Percentiles rank a stretch among this genome's conserved stretches.
These are phyloP conservation scores for Magnolia officinalis DNA, from an alignment of 164 flowering plant genomes.

Conservation along the genomic window DNA sequence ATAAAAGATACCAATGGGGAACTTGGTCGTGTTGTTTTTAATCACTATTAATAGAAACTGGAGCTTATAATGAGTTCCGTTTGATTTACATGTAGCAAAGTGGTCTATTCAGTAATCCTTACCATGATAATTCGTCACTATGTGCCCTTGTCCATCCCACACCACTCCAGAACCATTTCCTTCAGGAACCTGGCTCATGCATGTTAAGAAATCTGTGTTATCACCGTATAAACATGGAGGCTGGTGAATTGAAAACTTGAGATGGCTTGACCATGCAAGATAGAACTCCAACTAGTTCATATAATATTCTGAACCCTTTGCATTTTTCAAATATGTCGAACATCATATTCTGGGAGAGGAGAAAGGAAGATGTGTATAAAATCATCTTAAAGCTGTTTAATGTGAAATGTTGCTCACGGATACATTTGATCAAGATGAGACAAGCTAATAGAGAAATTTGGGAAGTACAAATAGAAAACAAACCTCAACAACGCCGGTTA, in stretches of 20 bases:
- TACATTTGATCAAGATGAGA: not conserved
- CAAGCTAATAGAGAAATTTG: not conserved
- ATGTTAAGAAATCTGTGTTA: not conserved
- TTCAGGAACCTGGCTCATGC: conserved; percentile 69
- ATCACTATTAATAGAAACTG: not conserved
- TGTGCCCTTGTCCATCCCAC: conserved; percentile 87
- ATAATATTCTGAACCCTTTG: not conserved
- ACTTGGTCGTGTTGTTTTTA: not conserved
- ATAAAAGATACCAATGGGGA: not conserved
- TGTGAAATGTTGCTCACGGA: not conserved
- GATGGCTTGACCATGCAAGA: not conserved
- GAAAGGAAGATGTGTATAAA: not conserved
- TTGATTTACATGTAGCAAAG: not conserved
- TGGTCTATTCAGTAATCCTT: conserved; percentile 11
- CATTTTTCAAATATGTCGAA: not conserved
- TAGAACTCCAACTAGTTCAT: not conserved
- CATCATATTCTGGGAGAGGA: not conserved
- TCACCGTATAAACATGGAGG: conserved; percentile 2
- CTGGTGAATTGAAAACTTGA: not conserved
- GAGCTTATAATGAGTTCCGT: not conserved
- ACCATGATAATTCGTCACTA: conserved; percentile 97
- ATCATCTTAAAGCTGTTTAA: not conserved
- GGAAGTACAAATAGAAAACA: not conserved
- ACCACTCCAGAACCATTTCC: conserved; percentile 99
- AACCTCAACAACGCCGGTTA: conserved; percentile 94